Evolutionary conservation across 768 basidiomycete genomes (phyloP).

Genomic region (Amanita fuliginea): DNA sequence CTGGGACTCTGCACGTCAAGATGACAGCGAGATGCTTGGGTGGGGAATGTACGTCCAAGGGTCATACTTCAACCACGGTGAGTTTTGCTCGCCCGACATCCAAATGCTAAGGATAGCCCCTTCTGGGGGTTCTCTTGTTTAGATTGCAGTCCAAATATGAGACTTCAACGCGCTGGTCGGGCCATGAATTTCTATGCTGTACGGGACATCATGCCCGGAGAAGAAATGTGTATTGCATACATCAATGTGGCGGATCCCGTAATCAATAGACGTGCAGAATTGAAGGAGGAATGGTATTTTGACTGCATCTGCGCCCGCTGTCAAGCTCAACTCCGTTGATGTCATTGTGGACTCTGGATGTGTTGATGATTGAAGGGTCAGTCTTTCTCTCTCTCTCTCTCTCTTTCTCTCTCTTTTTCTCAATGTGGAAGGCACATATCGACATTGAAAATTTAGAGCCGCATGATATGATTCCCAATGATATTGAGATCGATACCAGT

Average conservation of each 20-base stretch:
- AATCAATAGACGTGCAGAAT: conserved; percentile 8
- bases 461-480: no score
- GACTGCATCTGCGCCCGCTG: conserved; percentile 15
- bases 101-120: no score
- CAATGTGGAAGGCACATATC: not conserved
- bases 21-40: conserved; percentile 50
- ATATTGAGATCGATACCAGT: no score
- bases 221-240: conserved; percentile 38
- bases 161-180: conserved; percentile 26
- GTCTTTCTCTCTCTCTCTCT: not conserved
- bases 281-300: conserved; percentile 15
- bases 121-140: no score
- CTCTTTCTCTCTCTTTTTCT: no score
- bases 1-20: conserved; percentile 41
- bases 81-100: conserved; percentile 10
- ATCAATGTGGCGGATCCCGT: conserved; percentile 18
- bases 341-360: conserved; percentile 4
- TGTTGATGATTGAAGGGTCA: not conserved
- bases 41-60: conserved; percentile 52
- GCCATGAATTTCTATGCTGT: conserved; percentile 27
- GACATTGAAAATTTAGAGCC: not conserved
- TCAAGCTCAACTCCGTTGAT: not conserved
- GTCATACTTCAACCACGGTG: conserved; percentile 64
- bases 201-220: conserved; percentile 21
- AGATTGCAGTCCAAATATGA: conserved; percentile 16